Percentiles rank a stretch among this genome's conserved stretches.
phyloP scores from a whole-genome alignment of 495 filamentous ascomycete species.

The Hypoxylon perforatum region DNA sequence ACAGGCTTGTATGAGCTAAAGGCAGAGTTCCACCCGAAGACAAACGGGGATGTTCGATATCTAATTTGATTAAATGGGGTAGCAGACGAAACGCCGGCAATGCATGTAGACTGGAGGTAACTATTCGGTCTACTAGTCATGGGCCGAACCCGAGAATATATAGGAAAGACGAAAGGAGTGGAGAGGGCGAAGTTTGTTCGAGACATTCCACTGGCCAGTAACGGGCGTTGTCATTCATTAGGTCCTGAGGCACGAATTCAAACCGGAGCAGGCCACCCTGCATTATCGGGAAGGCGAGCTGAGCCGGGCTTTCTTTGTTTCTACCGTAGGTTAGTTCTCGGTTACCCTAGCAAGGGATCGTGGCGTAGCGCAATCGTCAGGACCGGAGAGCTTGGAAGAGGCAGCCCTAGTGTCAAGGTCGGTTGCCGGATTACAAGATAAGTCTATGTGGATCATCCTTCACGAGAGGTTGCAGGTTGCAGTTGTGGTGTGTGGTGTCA shows the following conservation, averaged over 20 bases:
- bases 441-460: conserved; percentile 6
- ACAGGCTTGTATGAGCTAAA: conserved; percentile 28
- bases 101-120: conserved; percentile 38
- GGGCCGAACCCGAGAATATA: conserved; percentile 52
- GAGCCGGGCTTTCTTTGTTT: conserved; percentile 28
- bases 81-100: conserved; percentile 43
- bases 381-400: conserved; percentile 16
- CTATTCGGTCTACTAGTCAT: conserved; percentile 44
- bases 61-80: conserved; percentile 49
- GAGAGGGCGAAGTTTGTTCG: conserved; percentile 45
- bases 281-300: conserved; percentile 45
- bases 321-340: conserved; percentile 15
- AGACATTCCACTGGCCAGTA: conserved; percentile 51
- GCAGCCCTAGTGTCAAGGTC: conserved; percentile 12
- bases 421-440: conserved; percentile 7
- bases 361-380: conserved; percentile 36
- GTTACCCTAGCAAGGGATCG: conserved; percentile 35
- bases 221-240: conserved; percentile 38
- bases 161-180: conserved; percentile 44
- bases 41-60: conserved; percentile 41
- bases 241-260: conserved; percentile 49
- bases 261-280: conserved; percentile 51
- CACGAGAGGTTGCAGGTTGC: no score
- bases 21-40: conserved; percentile 42
- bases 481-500: conserved; percentile 43